Base-by-base conservation (phyloP, 768 basidiomycete genomes). In the Cystofilobasidium macerans region DNA sequence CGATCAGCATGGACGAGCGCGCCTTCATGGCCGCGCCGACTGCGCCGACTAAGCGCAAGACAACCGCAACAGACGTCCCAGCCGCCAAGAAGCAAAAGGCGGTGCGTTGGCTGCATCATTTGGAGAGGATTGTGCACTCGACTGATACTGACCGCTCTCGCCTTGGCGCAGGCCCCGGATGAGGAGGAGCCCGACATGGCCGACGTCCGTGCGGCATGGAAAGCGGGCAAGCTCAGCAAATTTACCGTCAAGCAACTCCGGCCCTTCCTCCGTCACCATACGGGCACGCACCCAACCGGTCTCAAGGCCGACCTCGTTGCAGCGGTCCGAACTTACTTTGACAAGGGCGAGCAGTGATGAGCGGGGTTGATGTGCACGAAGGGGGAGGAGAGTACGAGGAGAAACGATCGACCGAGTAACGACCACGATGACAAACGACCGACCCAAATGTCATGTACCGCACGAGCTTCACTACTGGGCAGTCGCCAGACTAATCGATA, bases 201-300 rank as follows among this genome's bases (percentile, higher is more conserved):
- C 47, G 88, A 90, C 75, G 79, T 93, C 57, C 82, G 84, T 64
- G 84, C 82, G 69, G 82, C 80, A 72, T 84, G 83, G 71, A 81
- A 84, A 18, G 76, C 75, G 18, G 87, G 83, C 7, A 78, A 75
- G 22, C 77, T 91, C 48, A 77, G 69, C 61, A 94, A 90, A 80
- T 88, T 88, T 9, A 63, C 62, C 11, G 62, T 63, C 28, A 51
- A 51, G 20, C 48, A 54, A 26, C 51, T 63, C 51, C 54, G 56
- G 51, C 40, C 62, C 0, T 63, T 63, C 38, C 26, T 54, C 9
- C 48, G 62, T 26, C 24, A 38, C 12, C 38, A 18, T 24, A 11
- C 26, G 7, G 11, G 9, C 58, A 43, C 32, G 1, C 58, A 38
- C 7, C 38, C 40, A 11, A 30, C 14, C 8, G 40, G 26, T 11